Evolutionary conservation across 2,329 filamentous ascomycete genomes (phyloP).

Genomic region (Microcera coccophila): DNA sequence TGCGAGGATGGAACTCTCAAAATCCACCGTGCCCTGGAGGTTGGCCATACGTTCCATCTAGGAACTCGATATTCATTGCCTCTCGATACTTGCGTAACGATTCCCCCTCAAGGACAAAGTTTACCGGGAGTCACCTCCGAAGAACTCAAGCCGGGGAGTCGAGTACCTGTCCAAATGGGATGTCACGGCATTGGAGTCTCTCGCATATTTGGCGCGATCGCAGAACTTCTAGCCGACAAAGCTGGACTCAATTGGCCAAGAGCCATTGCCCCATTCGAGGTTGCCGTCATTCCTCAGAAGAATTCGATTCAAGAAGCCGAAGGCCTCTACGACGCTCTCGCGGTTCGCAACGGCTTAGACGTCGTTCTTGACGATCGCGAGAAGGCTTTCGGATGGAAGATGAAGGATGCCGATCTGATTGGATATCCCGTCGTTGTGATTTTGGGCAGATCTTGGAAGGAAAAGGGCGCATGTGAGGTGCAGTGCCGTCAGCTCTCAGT

Average conservation of each 20-base stretch:
- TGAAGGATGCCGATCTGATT: conserved; percentile 83
- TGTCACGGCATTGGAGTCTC: conserved; percentile 95
- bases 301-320: conserved; percentile 45
- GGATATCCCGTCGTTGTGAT: conserved; percentile 84
- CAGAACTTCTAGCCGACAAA: conserved; percentile 67
- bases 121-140: conserved; percentile 11
- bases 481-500: conserved; percentile 68
- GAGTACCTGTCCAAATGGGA: conserved; percentile 77
- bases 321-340: conserved; percentile 61
- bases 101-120: conserved; percentile 24
- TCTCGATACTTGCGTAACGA: conserved; percentile 59
- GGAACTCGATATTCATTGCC: conserved; percentile 82
- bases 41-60: conserved; percentile 93
- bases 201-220: conserved; percentile 81
- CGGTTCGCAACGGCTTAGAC: conserved; percentile 46
- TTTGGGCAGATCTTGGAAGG: conserved; percentile 66
- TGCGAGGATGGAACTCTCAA: conserved; percentile 62
- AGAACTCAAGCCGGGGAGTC: conserved; percentile 19
- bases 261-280: conserved; percentile 79
- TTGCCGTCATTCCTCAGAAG: conserved; percentile 58
- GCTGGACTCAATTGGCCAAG: conserved; percentile 84
- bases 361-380: conserved; percentile 69
- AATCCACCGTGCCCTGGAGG: conserved; percentile 73
- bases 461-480: conserved; percentile 62
- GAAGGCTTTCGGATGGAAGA: conserved; percentile 72